These are phyloP conservation scores for Pythium angustatum DNA, from an alignment of 352 stramenopile genomes.

Conservation along the genomic window DNA sequence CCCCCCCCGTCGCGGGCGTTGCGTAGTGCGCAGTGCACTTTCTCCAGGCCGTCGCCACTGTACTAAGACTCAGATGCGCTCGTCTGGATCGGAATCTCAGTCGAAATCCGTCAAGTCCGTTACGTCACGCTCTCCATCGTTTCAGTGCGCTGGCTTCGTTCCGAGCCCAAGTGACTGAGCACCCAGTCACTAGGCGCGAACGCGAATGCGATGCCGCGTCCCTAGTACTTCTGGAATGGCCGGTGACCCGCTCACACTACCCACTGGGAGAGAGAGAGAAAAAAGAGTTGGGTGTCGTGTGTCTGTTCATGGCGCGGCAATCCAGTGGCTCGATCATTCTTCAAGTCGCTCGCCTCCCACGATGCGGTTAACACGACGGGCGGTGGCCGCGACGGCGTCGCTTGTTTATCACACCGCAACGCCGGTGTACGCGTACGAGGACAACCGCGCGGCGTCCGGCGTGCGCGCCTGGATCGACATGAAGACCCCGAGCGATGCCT, in stretches of 20 bases:
- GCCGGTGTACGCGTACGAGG: neutral
- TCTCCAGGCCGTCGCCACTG: neutral
- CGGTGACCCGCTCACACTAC: neutral
- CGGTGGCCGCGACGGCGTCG: neutral
- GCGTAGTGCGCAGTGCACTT: neutral
- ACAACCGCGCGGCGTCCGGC: conserved; percentile 7
- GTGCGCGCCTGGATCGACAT: conserved; percentile 53
- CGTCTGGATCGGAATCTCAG: neutral
- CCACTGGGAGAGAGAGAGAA: neutral
- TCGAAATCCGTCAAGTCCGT: conserved; percentile 11
- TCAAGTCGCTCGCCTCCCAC: neutral
- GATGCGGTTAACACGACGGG: neutral
- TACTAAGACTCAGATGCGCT: neutral
- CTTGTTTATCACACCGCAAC: neutral
- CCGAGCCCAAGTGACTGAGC: neutral
- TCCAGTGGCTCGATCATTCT: neutral
- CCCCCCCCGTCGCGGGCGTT: neutral
- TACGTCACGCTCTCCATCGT: conserved; percentile 8
- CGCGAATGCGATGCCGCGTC: too few species aligned
- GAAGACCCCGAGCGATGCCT: conserved; percentile 39
- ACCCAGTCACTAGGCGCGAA: neutral
- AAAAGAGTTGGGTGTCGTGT: conserved; percentile 5
- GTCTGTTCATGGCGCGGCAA: neutral
- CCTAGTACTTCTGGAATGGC: neutral
- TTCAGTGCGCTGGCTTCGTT: conserved; percentile 11